These are phyloP conservation scores for Cerrena zonata DNA, from an alignment of 1,284 basidiomycete genomes.

Conservation along the genomic window DNA sequence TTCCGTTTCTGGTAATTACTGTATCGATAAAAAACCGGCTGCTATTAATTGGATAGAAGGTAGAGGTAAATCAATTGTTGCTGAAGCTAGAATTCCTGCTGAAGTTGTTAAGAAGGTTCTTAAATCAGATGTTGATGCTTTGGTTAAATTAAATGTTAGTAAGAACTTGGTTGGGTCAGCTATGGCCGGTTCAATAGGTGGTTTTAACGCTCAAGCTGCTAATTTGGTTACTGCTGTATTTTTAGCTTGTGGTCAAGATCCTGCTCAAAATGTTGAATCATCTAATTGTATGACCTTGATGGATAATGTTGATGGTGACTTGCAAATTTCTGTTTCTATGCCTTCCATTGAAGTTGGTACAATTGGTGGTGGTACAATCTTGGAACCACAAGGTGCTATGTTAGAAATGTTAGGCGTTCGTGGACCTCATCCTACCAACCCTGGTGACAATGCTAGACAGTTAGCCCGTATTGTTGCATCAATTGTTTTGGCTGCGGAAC, in stretches of 20 bases:
- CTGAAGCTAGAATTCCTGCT: slow-evolving; percentile 90
- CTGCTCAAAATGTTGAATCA: slow-evolving; percentile 97
- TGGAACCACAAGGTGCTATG: slow-evolving; percentile 81
- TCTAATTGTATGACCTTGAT: slow-evolving; percentile 98
- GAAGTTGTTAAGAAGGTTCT: slow-evolving; percentile 83
- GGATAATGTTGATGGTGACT: slow-evolving; percentile 91
- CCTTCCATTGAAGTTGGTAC: slow-evolving; percentile 95
- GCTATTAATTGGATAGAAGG: slow-evolving; percentile 99
- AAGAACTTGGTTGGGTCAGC: slow-evolving; percentile 97
- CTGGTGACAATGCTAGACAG: slow-evolving; percentile 81
- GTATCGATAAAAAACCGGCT: slow-evolving; percentile 99
- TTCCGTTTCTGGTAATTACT: slow-evolving; percentile 94
- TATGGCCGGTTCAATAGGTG: slow-evolving; percentile 95
- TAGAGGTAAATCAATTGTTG: slow-evolving; percentile 93
- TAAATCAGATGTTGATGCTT: slow-evolving; percentile 88
- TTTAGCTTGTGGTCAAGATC: slow-evolving; percentile 97
- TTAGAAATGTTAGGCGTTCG: slow-evolving; percentile 88
- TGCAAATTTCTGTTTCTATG: slow-evolving; percentile 90
- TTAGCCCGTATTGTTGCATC: slow-evolving; percentile 85
- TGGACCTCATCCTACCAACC: slow-evolving; percentile 77
- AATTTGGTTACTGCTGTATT: slow-evolving; percentile 96
- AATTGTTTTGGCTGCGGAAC: slow-evolving; percentile 91
- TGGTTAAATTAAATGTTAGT: slow-evolving; percentile 92
- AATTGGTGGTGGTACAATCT: slow-evolving; percentile 90
- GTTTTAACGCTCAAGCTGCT: slow-evolving; percentile 97